A percentile compares a stretch with the other conserved stretches of the same genome.
These are phyloP conservation scores for Marasmius fiardii DNA, from an alignment of 1,284 basidiomycete genomes.

Conservation along the genomic window DNA sequence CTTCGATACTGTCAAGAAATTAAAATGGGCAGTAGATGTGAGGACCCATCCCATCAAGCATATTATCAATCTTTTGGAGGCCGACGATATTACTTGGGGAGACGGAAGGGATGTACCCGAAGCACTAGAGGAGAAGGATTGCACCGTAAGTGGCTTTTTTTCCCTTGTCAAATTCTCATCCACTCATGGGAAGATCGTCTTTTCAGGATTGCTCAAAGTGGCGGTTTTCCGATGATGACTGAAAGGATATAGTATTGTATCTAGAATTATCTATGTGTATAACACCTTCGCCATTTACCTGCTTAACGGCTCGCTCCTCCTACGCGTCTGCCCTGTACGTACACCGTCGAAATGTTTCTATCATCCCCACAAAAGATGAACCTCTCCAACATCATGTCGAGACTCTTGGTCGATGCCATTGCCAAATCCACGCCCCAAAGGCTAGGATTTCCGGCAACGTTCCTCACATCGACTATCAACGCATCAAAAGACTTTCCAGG, in stretches of 20 bases:
- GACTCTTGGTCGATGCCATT: conserved; percentile 12
- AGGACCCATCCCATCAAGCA: conserved; percentile 78
- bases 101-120: conserved; percentile 48
- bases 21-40: conserved; percentile 86
- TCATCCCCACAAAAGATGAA: conserved; percentile 88
- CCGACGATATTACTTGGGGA: conserved; percentile 50
- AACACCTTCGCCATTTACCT: background rate
- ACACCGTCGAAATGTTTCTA: conserved; percentile 82
- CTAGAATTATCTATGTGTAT: background rate
- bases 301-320: conserved; percentile 59
- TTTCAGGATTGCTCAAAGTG: conserved; percentile 69
- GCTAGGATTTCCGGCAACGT: conserved; percentile 53
- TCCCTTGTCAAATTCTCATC: background rate
- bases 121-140: conserved; percentile 50
- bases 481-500: conserved; percentile 92
- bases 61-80: conserved; percentile 75
- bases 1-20: conserved; percentile 83
- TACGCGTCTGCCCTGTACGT: conserved; percentile 78
- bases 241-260: background rate
- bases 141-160: conserved; percentile 43
- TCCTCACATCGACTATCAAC: conserved; percentile 57
- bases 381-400: conserved; percentile 49
- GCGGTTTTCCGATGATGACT: conserved; percentile 43
- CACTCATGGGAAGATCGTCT: too few species aligned
- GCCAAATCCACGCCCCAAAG: conserved; percentile 51